phyloP scores from a whole-genome alignment of 441 rosid genomes.

The Arabidopsis lyrata region DNA sequence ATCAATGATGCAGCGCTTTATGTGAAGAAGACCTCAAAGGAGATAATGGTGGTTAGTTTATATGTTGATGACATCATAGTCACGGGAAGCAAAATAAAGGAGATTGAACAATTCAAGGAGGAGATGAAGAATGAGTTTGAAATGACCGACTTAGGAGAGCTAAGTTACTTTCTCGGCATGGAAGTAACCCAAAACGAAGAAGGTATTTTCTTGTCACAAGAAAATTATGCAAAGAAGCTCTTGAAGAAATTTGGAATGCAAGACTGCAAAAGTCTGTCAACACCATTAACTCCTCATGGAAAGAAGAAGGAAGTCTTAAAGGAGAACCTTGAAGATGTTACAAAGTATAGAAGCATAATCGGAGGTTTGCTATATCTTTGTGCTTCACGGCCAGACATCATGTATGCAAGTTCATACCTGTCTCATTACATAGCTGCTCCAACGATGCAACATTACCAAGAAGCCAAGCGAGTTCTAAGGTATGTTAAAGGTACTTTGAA shows the following conservation, averaged over 20 bases:
- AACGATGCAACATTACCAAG: neutral
- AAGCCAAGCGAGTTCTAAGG: neutral
- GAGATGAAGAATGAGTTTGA: no score
- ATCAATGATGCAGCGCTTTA: no score
- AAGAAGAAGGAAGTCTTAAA: neutral
- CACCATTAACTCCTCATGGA: neutral
- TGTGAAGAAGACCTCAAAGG: no score
- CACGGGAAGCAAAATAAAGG: no score
- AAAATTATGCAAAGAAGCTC: slow-evolving; percentile 7
- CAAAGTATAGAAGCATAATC: neutral
- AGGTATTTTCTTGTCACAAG: no score
- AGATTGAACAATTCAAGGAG: no score
- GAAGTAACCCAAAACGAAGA: no score
- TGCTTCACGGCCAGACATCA: slow-evolving; percentile 4
- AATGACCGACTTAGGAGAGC: no score
- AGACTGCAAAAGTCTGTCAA: neutral
- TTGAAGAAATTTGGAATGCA: slow-evolving; percentile 12
- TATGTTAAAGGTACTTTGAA: neutral
- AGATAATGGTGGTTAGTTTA: no score
- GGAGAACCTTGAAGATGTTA: neutral
- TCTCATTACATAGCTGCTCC: neutral
- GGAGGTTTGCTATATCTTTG: neutral
- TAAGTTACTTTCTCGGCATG: no score
- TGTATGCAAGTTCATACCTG: slow-evolving; percentile 10
- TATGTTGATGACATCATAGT: no score